A percentile compares a stretch with the other conserved stretches of the same genome.
These are phyloP conservation scores for Thalassiosira hispida DNA, from an alignment of 352 stramenopile genomes.

Conservation along the genomic window DNA sequence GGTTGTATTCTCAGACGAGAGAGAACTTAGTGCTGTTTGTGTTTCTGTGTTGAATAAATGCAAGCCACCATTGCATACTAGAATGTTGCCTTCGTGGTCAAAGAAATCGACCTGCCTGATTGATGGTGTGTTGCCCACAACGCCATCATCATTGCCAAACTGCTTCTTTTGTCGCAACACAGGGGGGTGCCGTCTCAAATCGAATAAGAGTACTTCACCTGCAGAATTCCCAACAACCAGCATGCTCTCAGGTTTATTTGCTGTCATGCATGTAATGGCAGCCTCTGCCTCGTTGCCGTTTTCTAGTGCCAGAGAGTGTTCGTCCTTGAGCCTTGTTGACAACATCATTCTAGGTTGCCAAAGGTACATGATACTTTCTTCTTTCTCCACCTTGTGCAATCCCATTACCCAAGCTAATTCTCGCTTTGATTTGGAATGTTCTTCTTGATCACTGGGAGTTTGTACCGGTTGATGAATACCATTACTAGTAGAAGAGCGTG, in stretches of 20 bases:
- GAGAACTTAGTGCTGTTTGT: constrained; percentile 24
- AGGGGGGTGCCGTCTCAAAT: constrained; percentile 48
- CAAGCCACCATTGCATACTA: constrained; percentile 43
- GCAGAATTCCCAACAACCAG: constrained; percentile 29
- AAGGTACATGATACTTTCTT: constrained; percentile 32
- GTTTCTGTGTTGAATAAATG: constrained; percentile 36
- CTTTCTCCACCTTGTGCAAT: constrained; percentile 30
- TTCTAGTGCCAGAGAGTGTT: neutral
- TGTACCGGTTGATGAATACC: neutral
- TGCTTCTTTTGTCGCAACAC: constrained; percentile 6
- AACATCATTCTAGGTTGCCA: constrained; percentile 51
- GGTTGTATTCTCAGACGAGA: constrained; percentile 29
- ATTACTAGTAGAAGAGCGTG: neutral
- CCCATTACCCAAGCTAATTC: constrained; percentile 41
- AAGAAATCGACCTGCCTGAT: constrained; percentile 45
- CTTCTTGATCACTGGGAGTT: constrained; percentile 1
- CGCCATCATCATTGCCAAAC: neutral
- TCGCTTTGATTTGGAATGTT: constrained; percentile 17
- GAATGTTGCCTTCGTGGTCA: neutral
- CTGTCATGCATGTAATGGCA: constrained; percentile 27
- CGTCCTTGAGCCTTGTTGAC: constrained; percentile 13
- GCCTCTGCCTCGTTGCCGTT: neutral
- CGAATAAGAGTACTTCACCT: constrained; percentile 48
- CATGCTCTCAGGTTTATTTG: constrained; percentile 44
- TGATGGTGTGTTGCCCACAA: neutral